These are phyloP conservation scores for Leccinum subtestaceum DNA, from an alignment of 768 basidiomycete species.

Conservation along the genomic window DNA sequence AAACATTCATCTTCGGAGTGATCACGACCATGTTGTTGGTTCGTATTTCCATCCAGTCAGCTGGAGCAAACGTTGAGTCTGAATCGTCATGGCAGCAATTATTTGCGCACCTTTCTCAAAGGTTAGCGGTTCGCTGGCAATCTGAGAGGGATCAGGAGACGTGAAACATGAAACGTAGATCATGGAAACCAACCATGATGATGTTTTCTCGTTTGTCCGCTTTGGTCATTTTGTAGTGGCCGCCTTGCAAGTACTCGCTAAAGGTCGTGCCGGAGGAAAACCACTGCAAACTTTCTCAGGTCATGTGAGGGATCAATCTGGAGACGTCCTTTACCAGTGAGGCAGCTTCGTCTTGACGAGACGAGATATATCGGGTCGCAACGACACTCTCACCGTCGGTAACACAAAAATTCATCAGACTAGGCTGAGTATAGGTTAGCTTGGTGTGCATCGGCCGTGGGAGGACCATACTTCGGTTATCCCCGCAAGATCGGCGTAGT, in stretches of 20 bases:
- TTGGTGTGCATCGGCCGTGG: neutral
- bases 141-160: constrained; percentile 38
- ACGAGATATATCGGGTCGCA: constrained; percentile 93
- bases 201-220: constrained; percentile 95
- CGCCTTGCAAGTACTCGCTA: constrained; percentile 83
- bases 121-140: constrained; percentile 91
- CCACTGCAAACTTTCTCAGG: constrained; percentile 50
- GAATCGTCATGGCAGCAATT: neutral
- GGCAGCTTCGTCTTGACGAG: constrained; percentile 87
- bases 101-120: constrained; percentile 78
- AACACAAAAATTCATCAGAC: constrained; percentile 93
- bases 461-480: constrained; percentile 59
- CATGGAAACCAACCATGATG: constrained; percentile 60
- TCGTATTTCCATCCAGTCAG: constrained; percentile 99
- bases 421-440: constrained; percentile 51
- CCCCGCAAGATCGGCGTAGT: constrained; percentile 66
- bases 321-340: constrained; percentile 56
- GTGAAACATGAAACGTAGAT: constrained; percentile 5
- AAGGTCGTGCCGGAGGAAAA: constrained; percentile 95
- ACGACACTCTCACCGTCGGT: constrained; percentile 94
- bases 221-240: constrained; percentile 94
- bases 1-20: constrained; percentile 91
- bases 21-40: constrained; percentile 95
- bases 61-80: constrained; percentile 27
- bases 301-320: neutral